A percentile compares a stretch with the other conserved stretches of the same genome.
These are phyloP conservation scores for Cupressus sempervirens DNA, from an alignment of 75 land plant genomes.

Conservation along the genomic window DNA sequence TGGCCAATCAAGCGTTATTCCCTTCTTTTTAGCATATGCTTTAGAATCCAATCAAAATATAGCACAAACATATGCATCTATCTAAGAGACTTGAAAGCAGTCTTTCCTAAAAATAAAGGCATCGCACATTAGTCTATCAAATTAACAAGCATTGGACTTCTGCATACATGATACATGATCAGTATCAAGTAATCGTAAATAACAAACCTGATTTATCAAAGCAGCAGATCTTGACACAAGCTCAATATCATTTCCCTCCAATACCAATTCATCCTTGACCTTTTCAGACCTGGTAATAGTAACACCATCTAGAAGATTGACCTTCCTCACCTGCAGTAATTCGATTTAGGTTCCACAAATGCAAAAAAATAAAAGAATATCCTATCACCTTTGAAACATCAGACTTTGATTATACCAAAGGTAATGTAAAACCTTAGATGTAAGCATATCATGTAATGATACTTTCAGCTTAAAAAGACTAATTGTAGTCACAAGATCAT, in stretches of 20 bases:
- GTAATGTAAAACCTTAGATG: not conserved
- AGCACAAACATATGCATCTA: not conserved
- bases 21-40: not conserved
- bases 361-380: not conserved
- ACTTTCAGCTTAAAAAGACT: not conserved
- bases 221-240: slow-evolving; percentile 77
- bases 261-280: slow-evolving; percentile 80
- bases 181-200: not conserved
- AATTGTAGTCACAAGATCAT: not conserved
- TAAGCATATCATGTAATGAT: not conserved
- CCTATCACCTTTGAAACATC: not conserved
- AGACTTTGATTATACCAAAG: not conserved
- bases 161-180: not conserved
- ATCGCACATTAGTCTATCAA: not conserved
- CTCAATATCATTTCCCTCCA: slow-evolving; percentile 80
- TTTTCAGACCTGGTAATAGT: slow-evolving; percentile 65
- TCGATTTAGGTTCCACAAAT: not conserved
- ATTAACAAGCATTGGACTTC: not conserved
- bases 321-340: slow-evolving; percentile 59
- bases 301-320: slow-evolving; percentile 68
- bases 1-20: not conserved
- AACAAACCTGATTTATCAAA: slow-evolving; percentile 72
- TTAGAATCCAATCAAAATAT: not conserved
- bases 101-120: not conserved
- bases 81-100: not conserved